These are phyloP conservation scores for Clitopilus passeckerianus DNA, from an alignment of 768 basidiomycete genomes.

Conservation along the genomic window DNA sequence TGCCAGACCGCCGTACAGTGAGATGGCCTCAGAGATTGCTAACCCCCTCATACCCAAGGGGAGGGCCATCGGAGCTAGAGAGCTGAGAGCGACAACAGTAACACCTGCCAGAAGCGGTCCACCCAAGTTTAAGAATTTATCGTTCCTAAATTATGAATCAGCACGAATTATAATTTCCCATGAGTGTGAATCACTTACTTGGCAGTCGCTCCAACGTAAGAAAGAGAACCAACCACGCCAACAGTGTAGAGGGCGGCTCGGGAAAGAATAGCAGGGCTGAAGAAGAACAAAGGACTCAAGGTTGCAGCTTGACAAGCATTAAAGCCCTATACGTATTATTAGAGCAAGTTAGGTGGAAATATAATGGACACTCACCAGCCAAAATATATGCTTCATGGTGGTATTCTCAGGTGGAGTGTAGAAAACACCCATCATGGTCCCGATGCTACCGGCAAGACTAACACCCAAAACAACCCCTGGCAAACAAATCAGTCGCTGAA, in stretches of 20 bases:
- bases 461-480: constrained; percentile 79
- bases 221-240: constrained; percentile 80
- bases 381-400: constrained; percentile 74
- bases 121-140: constrained; percentile 82
- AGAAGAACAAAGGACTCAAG: constrained; percentile 84
- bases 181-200: constrained; percentile 34
- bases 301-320: constrained; percentile 85
- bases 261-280: constrained; percentile 78
- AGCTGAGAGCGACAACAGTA: constrained; percentile 80
- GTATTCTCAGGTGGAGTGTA: constrained; percentile 76
- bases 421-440: constrained; percentile 79
- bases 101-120: constrained; percentile 87
- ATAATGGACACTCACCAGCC: constrained; percentile 48
- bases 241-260: constrained; percentile 86
- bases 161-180: neutral
- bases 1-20: constrained; percentile 84
- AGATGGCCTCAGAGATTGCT: constrained; percentile 71
- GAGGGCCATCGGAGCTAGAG: constrained; percentile 87
- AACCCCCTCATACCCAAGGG: constrained; percentile 77
- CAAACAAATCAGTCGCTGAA: neutral
- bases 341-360: neutral
- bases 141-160: constrained; percentile 42
- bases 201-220: constrained; percentile 87
- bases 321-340: constrained; percentile 50
- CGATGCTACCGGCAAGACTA: constrained; percentile 74